These are phyloP conservation scores for Juncus effusus DNA, from an alignment of 176 grass and related monocot species.

Conservation along the genomic window DNA sequence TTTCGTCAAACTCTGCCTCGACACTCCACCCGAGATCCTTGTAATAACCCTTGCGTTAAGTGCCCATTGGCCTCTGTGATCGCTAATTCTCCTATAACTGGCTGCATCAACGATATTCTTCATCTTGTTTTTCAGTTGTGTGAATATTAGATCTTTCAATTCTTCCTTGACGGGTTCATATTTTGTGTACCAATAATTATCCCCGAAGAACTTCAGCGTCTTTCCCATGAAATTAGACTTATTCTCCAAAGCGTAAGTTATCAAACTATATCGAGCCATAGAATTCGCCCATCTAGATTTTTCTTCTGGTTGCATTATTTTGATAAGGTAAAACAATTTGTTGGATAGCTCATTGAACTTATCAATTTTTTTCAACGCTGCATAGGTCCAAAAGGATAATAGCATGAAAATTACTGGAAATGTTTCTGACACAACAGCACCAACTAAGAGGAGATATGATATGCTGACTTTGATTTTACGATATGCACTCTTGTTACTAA, in stretches of 20 bases:
- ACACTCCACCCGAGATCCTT: constrained; percentile 6
- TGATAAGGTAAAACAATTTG: constrained; percentile 1
- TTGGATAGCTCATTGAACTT: neutral
- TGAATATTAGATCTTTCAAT: neutral
- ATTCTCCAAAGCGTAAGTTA: constrained; percentile 34
- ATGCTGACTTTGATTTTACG: constrained; percentile 26
- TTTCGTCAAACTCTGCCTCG: constrained; percentile 11
- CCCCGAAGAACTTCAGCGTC: constrained; percentile 14
- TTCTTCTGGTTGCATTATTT: constrained; percentile 33
- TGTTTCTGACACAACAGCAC: constrained; percentile 31
- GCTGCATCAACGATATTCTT: neutral
- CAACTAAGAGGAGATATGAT: constrained; percentile 35
- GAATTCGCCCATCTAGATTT: constrained; percentile 31
- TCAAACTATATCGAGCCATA: constrained; percentile 37
- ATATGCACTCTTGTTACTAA: neutral
- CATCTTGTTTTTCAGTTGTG: neutral
- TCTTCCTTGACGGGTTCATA: neutral
- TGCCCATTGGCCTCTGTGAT: too few relatives aligned
- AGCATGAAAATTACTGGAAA: constrained; percentile 26
- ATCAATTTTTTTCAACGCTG: neutral
- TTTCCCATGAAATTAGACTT: constrained; percentile 26
- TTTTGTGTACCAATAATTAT: neutral
- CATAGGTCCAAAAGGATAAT: constrained; percentile 25
- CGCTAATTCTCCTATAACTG: neutral
- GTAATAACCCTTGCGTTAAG: neutral